phyloP scores from a whole-genome alignment of 805 yeast species.

The Candida railenensis region DNA sequence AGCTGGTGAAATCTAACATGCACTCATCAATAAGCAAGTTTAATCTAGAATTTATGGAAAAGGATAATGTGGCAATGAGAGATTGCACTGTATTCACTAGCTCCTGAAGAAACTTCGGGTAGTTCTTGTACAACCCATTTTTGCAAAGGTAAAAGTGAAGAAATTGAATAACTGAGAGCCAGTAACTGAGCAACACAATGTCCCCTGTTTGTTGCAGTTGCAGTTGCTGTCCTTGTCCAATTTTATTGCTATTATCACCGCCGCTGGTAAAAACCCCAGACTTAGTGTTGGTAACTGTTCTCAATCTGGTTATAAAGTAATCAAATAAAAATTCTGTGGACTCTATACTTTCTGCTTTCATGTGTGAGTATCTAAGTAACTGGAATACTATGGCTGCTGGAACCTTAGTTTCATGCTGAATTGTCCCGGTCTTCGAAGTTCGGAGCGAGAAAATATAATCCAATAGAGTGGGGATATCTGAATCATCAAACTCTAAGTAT shows the following conservation, averaged over 20 bases:
- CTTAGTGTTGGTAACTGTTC: constrained; percentile 58
- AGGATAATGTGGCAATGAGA: constrained; percentile 53
- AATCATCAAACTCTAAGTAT: constrained; percentile 60
- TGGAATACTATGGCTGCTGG: constrained; percentile 74
- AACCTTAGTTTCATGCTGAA: constrained; percentile 48
- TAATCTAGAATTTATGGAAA: constrained; percentile 56
- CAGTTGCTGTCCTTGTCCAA: constrained; percentile 8
- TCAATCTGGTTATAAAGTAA: constrained; percentile 58
- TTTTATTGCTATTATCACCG: constrained; percentile 17
- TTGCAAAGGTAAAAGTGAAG: constrained; percentile 74
- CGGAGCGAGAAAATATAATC: constrained; percentile 49
- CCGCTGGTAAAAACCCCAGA: constrained; percentile 55
- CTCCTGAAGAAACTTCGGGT: constrained; percentile 63
- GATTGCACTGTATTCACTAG: constrained; percentile 52
- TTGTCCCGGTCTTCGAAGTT: constrained; percentile 15
- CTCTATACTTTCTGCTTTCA: constrained; percentile 51
- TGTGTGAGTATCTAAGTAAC: constrained; percentile 66
- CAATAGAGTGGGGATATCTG: constrained; percentile 48
- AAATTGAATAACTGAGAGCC: constrained; percentile 81
- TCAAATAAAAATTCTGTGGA: constrained; percentile 60
- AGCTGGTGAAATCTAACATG: constrained; percentile 70
- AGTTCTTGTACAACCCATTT: constrained; percentile 53
- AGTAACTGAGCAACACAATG: constrained; percentile 73
- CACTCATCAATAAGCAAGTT: constrained; percentile 59
- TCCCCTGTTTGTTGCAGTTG: constrained; percentile 48